Base-by-base conservation (phyloP, 495 filamentous ascomycete species). In the Neurospora intermedia region DNA sequence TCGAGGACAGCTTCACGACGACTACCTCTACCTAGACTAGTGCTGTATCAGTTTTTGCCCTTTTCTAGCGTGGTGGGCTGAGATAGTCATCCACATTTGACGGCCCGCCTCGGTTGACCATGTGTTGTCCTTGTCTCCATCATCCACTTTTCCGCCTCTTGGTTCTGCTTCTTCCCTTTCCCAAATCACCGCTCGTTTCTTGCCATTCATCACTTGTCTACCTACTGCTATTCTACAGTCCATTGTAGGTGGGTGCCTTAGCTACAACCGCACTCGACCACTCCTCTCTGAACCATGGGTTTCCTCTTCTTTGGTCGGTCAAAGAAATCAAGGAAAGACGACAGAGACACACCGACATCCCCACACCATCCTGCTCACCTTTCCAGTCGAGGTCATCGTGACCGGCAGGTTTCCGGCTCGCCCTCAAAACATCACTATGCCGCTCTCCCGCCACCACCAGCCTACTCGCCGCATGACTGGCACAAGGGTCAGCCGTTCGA, bases 251-350 rank as follows among this genome's bases (percentile, higher is more conserved):
- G 23, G 23, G 54, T 62, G 54, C 54, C 13, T 62, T 31, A 70
- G 35, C 35, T 13, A n/a, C 66, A 71, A 31, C 41, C 69, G 27
- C 18, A 70, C 13, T 39, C 31, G 6, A 20, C 20, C 45, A 23
- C 43, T 43, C 5, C 46, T 71, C 70, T 27, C 73, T 69, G 74
- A 76, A 75, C 69, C 73, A 86, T 86, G 85, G 82, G 82, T 18
- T 81, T 85, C 78, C 85, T 86, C 35, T 81, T 85, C 78, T 85
- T 86, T 71, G 76, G 76, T 40, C 79, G 82, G 62, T 83, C 81
- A 69, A 85, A 82, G 75, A 85, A 85, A 78, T 46, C 75, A 42
- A 35, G 76, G 46, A 76, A 74, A 46, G 71, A 76, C 39, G 71
- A 40, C 3, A 45, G 69, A 54, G 73, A 74, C 69, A n/a, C 71